Percentiles rank a stretch among this genome's conserved stretches.
Conservation (phyloP, 1,284 basidiomycete species). For the Cystobasidium sp. region DNA sequence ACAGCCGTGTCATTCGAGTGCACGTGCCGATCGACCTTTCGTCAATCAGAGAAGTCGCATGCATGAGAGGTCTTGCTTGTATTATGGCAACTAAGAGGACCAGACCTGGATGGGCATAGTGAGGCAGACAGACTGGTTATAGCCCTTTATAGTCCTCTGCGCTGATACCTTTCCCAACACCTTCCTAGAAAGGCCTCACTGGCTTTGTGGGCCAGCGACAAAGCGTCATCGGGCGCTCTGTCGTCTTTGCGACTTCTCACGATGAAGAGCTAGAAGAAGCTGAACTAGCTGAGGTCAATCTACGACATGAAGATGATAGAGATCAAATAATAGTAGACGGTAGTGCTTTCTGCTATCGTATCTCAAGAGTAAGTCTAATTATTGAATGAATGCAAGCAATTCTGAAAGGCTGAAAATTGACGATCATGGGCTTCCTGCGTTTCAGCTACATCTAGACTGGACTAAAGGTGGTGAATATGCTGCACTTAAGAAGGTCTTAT, state of each 20-base stretch:
- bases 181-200: constrained; percentile 29
- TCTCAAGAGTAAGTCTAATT: constrained; percentile 16
- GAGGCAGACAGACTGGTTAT: not conserved
- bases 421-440: not conserved
- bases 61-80: too few species aligned
- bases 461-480: constrained; percentile 22
- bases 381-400: not conserved
- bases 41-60: too few species aligned
- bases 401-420: not conserved
- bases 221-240: not conserved
- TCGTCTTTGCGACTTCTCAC: not conserved
- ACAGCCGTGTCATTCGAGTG: too few species aligned
- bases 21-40: too few species aligned
- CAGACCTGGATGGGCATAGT: constrained; percentile 17
- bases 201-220: constrained; percentile 21
- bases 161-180: not conserved
- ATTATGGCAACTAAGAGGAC: too few species aligned
- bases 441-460: constrained; percentile 40
- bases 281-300: not conserved
- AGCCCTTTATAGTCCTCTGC: too few species aligned
- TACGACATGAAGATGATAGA: constrained; percentile 16
- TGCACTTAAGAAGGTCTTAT: constrained; percentile 13
- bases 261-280: not conserved
- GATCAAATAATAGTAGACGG: constrained; percentile 36
- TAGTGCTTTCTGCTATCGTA: constrained; percentile 29